Percentiles rank a stretch among this genome's conserved stretches.
phyloP scores from a whole-genome alignment of 768 basidiomycete genomes.

The Leccinum variicolor region DNA sequence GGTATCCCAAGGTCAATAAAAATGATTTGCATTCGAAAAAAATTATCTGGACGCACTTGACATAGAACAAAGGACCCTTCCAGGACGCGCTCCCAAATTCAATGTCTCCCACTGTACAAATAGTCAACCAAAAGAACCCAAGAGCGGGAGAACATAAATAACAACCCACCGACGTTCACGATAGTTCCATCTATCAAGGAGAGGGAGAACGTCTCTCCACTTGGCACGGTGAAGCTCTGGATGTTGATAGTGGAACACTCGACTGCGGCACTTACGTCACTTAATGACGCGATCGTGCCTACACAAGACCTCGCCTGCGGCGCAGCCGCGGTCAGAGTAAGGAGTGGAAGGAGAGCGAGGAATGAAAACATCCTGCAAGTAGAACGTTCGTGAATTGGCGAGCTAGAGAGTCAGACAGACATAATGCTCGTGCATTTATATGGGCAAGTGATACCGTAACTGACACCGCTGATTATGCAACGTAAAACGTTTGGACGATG shows the following conservation, averaged over 20 bases:
- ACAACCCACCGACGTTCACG: conserved; percentile 52
- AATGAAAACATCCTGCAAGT: conserved; percentile 9
- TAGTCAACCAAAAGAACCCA: not conserved
- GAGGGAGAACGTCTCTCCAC: conserved; percentile 48
- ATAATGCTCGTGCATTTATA: conserved; percentile 1
- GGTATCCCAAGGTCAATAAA: not conserved
- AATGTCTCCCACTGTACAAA: conserved; percentile 51
- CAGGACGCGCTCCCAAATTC: conserved; percentile 50
- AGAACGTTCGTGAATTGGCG: not conserved
- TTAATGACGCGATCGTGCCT: conserved; percentile 52
- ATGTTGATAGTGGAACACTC: conserved; percentile 58
- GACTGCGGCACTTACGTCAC: conserved; percentile 49
- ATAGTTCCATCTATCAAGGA: conserved; percentile 45
- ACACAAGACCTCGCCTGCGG: conserved; percentile 34
- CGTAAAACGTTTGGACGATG: not conserved
- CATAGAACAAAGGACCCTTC: conserved; percentile 52
- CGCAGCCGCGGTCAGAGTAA: conserved; percentile 12
- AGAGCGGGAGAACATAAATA: not conserved
- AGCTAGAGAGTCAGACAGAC: not conserved
- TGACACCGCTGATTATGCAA: not conserved
- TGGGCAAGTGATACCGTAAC: not conserved
- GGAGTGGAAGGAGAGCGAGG: conserved; percentile 15
- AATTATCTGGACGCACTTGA: conserved; percentile 36
- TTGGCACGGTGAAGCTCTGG: conserved; percentile 54
- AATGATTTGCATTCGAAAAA: not conserved